phyloP scores from a whole-genome alignment of 2,329 filamentous ascomycete species.

The Phoma sp. region DNA sequence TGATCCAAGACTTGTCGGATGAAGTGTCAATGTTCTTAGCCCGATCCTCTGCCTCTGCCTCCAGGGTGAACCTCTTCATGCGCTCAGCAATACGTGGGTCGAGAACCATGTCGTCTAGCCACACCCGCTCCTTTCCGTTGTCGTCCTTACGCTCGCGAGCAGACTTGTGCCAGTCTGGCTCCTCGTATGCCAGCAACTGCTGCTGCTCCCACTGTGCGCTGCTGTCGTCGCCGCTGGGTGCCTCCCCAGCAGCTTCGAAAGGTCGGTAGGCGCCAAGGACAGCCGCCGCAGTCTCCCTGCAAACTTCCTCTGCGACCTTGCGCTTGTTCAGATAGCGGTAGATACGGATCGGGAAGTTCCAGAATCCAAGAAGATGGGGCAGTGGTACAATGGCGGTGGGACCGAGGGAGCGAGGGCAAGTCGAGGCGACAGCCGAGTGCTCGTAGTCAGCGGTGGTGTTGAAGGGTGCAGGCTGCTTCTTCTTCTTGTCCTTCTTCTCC shows the following conservation, averaged over 20 bases:
- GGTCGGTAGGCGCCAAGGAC: conserved; percentile 68
- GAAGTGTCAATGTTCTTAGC: conserved; percentile 49
- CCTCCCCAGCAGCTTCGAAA: conserved; percentile 43
- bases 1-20: conserved; percentile 37
- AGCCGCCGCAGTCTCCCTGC: conserved; percentile 83
- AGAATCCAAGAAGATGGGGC: conserved; percentile 90
- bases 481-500: conserved; percentile 55
- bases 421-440: conserved; percentile 66
- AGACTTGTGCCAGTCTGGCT: conserved; percentile 84
- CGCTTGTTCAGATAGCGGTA: conserved; percentile 88
- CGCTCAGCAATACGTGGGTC: conserved; percentile 76
- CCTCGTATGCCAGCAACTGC: conserved; percentile 70
- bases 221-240: conserved; percentile 38
- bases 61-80: conserved; percentile 80
- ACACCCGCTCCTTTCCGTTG: conserved; percentile 65
- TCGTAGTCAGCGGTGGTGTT: conserved; percentile 80
- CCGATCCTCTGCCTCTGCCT: conserved; percentile 70
- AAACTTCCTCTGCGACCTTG: conserved; percentile 83
- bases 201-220: conserved; percentile 65
- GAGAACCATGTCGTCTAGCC: conserved; percentile 74
- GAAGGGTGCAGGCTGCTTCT: conserved; percentile 67
- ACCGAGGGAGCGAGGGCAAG: conserved; percentile 72
- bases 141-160: conserved; percentile 63
- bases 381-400: conserved; percentile 76
- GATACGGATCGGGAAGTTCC: conserved; percentile 84